Conservation (phyloP, 208 protist genomes). For the Histomonas meleagridis region DNA sequence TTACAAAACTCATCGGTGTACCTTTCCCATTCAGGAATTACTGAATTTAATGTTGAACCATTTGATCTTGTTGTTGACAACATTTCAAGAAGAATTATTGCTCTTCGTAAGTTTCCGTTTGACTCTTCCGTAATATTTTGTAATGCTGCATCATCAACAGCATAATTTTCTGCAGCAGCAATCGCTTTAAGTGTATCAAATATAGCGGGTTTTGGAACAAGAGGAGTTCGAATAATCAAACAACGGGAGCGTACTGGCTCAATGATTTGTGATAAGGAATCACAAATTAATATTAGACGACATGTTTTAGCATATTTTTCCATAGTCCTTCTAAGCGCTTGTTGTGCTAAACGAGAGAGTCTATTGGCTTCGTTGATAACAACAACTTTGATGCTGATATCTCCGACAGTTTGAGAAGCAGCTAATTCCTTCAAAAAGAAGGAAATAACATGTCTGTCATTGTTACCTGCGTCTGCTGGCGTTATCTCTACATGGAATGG, state of each 20-base stretch:
- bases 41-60: constrained; percentile 53
- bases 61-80: constrained; percentile 41
- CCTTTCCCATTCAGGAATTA: constrained; percentile 77
- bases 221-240: constrained; percentile 79
- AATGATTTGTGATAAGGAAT: constrained; percentile 64
- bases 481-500: constrained; percentile 96
- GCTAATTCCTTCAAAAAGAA: constrained; percentile 42
- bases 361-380: constrained; percentile 88
- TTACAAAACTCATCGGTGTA: constrained; percentile 73
- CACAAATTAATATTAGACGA: constrained; percentile 74
- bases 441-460: constrained; percentile 82
- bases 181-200: background rate
- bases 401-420: constrained; percentile 36
- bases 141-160: constrained; percentile 53
- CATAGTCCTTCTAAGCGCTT: constrained; percentile 97
- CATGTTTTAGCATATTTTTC: constrained; percentile 93
- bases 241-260: constrained; percentile 88
- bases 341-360: constrained; percentile 79
- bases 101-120: constrained; percentile 80
- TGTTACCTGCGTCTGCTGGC: constrained; percentile 84
- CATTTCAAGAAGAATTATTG: constrained; percentile 83
- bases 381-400: constrained; percentile 69
- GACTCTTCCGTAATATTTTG: constrained; percentile 59
- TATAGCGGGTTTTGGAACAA: constrained; percentile 75
- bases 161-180: background rate